Percentiles rank a stretch among this genome's conserved stretches.
Evolutionary conservation across 345 rosid species (phyloP).

Genomic region (Hibiscus mutabilis): DNA sequence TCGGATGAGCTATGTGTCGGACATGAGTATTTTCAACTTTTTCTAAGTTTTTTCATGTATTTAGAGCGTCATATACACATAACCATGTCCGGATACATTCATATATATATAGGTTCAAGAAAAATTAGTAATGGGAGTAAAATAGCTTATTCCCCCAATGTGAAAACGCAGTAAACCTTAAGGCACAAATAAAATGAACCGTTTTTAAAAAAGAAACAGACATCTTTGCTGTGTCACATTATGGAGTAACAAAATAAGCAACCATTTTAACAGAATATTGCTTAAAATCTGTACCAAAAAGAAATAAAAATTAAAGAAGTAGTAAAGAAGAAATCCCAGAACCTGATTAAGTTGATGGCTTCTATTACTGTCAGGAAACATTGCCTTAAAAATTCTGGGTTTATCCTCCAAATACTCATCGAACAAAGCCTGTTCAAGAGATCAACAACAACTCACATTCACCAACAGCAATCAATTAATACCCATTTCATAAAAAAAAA

Average conservation of each 20-base stretch:
- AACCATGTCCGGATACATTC: no score
- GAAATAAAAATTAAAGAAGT: not conserved
- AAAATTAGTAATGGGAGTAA: not conserved
- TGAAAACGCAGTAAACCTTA: not conserved
- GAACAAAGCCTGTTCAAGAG: constrained; percentile 54
- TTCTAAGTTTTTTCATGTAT: no score
- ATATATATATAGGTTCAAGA: not conserved
- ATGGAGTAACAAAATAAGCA: not conserved
- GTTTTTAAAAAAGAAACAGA: not conserved
- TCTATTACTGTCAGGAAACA: constrained; percentile 38
- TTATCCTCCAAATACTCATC: constrained; percentile 79
- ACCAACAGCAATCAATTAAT: not conserved
- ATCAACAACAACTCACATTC: not conserved
- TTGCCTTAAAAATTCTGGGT: constrained; percentile 10
- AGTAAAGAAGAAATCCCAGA: not conserved
- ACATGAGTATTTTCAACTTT: not conserved
- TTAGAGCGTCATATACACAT: no score
- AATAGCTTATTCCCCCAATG: not conserved
- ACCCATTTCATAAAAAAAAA: not conserved
- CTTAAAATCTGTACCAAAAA: not conserved
- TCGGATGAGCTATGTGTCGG: not conserved
- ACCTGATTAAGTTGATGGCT: constrained; percentile 68
- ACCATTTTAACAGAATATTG: not conserved
- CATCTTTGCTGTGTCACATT: not conserved
- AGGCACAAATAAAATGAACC: not conserved